Evolutionary conservation across 768 basidiomycete genomes (phyloP).

Genomic region (Boletus coccyginus): DNA sequence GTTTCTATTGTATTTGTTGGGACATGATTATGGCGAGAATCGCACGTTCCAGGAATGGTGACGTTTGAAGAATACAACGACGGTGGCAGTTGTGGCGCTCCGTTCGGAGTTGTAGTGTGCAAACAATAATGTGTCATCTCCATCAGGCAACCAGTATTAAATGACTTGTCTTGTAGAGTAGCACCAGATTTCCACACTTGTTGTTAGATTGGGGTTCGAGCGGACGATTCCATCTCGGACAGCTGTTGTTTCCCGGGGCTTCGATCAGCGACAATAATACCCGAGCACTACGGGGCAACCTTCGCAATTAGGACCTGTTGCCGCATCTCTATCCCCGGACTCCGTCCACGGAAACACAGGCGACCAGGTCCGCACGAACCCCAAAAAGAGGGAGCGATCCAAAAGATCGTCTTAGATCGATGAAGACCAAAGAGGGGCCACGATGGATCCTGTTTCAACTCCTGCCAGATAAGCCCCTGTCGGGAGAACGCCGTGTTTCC

Average conservation of each 20-base stretch:
- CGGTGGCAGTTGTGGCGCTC: constrained; percentile 11
- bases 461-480: constrained; percentile 8
- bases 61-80: not conserved
- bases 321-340: not conserved
- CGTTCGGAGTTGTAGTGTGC: not conserved
- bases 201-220: not conserved
- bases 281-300: not conserved
- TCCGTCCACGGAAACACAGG: not conserved
- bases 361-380: not conserved
- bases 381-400: not conserved
- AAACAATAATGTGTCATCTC: not conserved
- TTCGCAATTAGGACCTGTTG: not conserved
- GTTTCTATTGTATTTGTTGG: not conserved
- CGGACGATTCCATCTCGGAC: not conserved
- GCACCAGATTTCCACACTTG: not conserved
- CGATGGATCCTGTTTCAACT: constrained; percentile 1
- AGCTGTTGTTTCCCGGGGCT: not conserved
- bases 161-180: not conserved
- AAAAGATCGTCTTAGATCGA: constrained; percentile 1
- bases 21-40: not conserved
- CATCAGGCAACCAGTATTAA: constrained; percentile 3
- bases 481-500: not conserved
- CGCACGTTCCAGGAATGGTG: not conserved
- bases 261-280: not conserved
- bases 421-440: not conserved